phyloP scores from a whole-genome alignment of 306 rosid genomes.

The Herpetospermum pedunculosum region DNA sequence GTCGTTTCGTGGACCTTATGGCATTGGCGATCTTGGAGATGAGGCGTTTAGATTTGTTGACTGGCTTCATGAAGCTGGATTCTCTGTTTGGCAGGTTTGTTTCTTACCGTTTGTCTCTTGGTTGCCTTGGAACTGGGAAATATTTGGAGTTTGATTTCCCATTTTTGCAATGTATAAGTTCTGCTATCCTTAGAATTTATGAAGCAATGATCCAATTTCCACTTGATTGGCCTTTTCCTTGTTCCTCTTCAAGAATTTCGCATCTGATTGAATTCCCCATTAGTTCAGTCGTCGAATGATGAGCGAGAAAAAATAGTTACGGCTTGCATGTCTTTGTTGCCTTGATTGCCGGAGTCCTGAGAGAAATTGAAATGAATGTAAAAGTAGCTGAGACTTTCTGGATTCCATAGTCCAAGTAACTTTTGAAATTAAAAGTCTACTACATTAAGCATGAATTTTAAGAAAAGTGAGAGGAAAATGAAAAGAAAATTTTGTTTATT shows the following conservation, averaged over 20 bases:
- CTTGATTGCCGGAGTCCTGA: neutral
- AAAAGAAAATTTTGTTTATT: neutral
- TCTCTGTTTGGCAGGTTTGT: slow-evolving; percentile 81
- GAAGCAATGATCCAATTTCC: neutral
- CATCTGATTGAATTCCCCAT: neutral
- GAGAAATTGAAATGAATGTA: neutral
- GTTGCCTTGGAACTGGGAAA: neutral
- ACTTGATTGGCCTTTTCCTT: neutral
- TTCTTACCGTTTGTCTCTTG: neutral
- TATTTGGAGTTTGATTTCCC: neutral
- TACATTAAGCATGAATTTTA: neutral
- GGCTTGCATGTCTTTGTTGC: neutral
- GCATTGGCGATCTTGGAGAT: slow-evolving; percentile 78
- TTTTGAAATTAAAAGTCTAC: neutral
- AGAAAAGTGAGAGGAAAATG: neutral
- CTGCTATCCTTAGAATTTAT: neutral
- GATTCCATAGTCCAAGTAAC: neutral
- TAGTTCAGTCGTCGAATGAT: neutral
- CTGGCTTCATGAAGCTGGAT: slow-evolving; percentile 70
- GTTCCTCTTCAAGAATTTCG: neutral
- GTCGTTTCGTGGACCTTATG: slow-evolving; percentile 71
- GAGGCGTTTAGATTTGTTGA: slow-evolving; percentile 75
- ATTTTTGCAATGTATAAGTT: neutral
- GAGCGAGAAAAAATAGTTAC: neutral
- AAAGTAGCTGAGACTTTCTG: neutral